Base-by-base conservation (phyloP, 2,329 filamentous ascomycete genomes). In the Sarocladiaceae sp. region DNA sequence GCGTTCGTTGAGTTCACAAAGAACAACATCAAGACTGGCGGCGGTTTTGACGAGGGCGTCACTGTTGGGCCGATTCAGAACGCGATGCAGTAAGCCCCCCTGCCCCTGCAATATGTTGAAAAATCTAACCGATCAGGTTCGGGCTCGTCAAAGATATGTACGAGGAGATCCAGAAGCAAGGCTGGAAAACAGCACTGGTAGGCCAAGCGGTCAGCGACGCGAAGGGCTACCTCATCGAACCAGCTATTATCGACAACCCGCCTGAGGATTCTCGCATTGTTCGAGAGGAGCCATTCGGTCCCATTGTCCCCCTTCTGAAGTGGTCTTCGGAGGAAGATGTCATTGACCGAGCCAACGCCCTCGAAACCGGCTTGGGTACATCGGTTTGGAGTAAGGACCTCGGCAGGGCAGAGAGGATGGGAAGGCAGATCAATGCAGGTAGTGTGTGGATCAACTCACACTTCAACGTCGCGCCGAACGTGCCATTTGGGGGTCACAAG, bases 301-400 rank as follows among this genome's bases (percentile, higher is more conserved):
- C 82, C 0, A 78, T 86, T 24, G 68, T 85, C 1, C 81, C 82
- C 0, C 62, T 84, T 6, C 55, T 83, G 45, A 72, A 69, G 16
- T 86, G 80, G 79, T 64, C 65, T 0, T 68, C 74, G 21, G 80
- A 85, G 48, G 71, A 71, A 4, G 78, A 83, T 15, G 76, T 81
- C 0, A 61, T 84, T 23, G 55, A 57, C 1, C 68, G 76, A 3
- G 78, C 74, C 1, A 82, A 82, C 48, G 63, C 68, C 16, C 63
- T 64, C 2, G 64, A 72, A 18, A 70, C 67, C 23, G 78, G 75
- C 0, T 67, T 82, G 0, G 76, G 75, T 0, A 71, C 74, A 2
- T 78, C 76, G 0, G 70, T 83, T 0, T 83, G 78, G 66, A 73
- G 67, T 13, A 67, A 64, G 13, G 75, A 83, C 46, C 45, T 76